Conservation (phyloP, 225 moss, liverwort and hornwort species). For the Pleurozium schreberi region DNA sequence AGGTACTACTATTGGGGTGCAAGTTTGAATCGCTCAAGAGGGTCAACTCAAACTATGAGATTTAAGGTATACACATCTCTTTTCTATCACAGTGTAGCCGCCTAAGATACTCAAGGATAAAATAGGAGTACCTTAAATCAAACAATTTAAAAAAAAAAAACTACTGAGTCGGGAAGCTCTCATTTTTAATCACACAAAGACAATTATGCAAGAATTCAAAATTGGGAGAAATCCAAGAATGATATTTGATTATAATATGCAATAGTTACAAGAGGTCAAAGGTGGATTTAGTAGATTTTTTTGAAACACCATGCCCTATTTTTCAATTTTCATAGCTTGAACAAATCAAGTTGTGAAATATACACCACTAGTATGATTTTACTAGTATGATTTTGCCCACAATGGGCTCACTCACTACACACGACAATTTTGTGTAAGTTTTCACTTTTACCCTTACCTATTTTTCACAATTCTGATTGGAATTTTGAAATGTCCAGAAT, state of each 20-base stretch:
- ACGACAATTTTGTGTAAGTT: neutral
- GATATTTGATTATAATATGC: neutral
- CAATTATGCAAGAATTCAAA: neutral
- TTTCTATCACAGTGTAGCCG: neutral
- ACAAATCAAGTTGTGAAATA: too few species aligned
- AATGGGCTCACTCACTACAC: accelerated
- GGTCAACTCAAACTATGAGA: neutral
- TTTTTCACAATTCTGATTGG: too few species aligned
- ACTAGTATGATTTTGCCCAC: neutral
- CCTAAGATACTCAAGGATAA: accelerated
- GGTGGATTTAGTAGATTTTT: neutral
- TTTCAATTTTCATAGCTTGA: neutral
- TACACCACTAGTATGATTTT: too few species aligned
- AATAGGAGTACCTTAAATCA: accelerated
- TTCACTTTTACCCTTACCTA: too few species aligned
- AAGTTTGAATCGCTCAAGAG: neutral
- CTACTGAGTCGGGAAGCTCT: accelerated
- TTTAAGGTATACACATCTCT: neutral
- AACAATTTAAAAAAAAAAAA: neutral
- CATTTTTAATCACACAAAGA: neutral
- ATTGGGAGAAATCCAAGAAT: neutral
- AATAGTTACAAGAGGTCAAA: neutral
- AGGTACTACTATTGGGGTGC: neutral
- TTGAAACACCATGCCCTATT: accelerated
- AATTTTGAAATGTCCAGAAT: too few species aligned